These are phyloP conservation scores for Cladorrhinum samala DNA, from an alignment of 495 filamentous ascomycete species.

Conservation along the genomic window DNA sequence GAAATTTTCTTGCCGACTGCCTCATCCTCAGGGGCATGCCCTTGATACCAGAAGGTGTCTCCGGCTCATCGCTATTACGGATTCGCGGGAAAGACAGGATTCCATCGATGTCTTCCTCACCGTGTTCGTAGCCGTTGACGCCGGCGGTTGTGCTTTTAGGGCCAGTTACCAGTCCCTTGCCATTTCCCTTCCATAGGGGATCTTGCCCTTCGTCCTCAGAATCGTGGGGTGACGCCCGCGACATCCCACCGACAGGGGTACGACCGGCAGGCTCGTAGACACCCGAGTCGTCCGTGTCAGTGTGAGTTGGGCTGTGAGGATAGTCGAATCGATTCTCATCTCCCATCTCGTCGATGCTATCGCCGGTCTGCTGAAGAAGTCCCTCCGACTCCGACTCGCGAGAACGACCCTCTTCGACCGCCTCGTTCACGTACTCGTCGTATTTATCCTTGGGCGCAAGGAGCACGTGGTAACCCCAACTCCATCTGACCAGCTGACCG, in stretches of 20 bases:
- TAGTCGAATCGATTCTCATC: conserved; percentile 6
- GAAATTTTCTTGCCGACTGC: conserved; percentile 10
- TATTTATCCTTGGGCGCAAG: conserved; percentile 74
- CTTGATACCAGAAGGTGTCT: conserved; percentile 27
- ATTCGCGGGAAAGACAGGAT: conserved; percentile 43
- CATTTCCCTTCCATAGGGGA: conserved; percentile 15
- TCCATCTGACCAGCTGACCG: conserved; percentile 92
- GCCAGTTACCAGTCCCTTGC: conserved; percentile 12
- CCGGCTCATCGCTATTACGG: conserved; percentile 27
- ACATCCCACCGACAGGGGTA: conserved; percentile 39
- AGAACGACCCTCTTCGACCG: conserved; percentile 65
- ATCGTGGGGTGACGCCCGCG: conserved; percentile 34
- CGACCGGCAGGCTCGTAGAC: conserved; percentile 41
- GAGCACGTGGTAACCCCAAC: conserved; percentile 92
- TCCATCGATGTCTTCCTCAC: conserved; percentile 22
- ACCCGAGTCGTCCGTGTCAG: conserved; percentile 33
- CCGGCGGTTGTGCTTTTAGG: conserved; percentile 7
- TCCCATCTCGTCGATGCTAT: conserved; percentile 27
- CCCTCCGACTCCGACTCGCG: conserved; percentile 24
- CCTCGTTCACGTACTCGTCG: conserved; percentile 49
- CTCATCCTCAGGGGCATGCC: conserved; percentile 25
- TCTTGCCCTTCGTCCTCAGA: conserved; percentile 38
- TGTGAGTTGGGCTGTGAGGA: conserved; percentile 20
- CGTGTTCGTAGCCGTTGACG: conserved; percentile 8
- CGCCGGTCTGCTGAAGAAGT: conserved; percentile 20